A percentile compares a stretch with the other conserved stretches of the same genome.
phyloP scores from a whole-genome alignment of 2,329 filamentous ascomycete genomes.

The Macroventuria anomochaeta region DNA sequence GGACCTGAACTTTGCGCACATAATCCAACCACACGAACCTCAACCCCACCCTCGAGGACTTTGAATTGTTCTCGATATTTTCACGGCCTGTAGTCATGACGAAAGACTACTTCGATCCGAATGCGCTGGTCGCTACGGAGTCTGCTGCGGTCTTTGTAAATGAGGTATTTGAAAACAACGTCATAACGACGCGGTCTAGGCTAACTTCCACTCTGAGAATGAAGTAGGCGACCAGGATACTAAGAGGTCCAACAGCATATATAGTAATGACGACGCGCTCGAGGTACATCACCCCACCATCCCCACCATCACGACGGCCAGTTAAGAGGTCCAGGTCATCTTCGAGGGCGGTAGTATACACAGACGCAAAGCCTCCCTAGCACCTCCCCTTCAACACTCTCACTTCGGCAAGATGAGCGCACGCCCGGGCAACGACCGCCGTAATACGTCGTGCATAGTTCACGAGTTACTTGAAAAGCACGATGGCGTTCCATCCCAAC shows the following conservation, averaged over 20 bases:
- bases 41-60: neutral
- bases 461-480: constrained; percentile 63
- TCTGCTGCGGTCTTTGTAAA: constrained; percentile 19
- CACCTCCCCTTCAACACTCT: constrained; percentile 42
- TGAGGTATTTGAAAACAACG: constrained; percentile 35
- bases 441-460: constrained; percentile 65
- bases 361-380: constrained; percentile 67
- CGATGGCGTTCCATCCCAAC: constrained; percentile 37
- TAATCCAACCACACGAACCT: constrained; percentile 4
- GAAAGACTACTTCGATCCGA: constrained; percentile 29
- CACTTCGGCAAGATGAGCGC: constrained; percentile 25
- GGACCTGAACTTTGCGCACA: constrained; percentile 10
- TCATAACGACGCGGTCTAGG: constrained; percentile 27
- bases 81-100: constrained; percentile 22
- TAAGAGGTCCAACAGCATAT: constrained; percentile 34
- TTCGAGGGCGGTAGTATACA: constrained; percentile 60
- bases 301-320: constrained; percentile 3
- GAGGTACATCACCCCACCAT: constrained; percentile 42
- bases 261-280: constrained; percentile 50
- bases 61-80: constrained; percentile 6
- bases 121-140: constrained; percentile 21
- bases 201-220: constrained; percentile 48
- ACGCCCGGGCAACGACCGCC: constrained; percentile 46
- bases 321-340: constrained; percentile 56
- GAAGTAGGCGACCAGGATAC: constrained; percentile 37